phyloP scores from a whole-genome alignment of 2,329 filamentous ascomycete genomes.

The Diaporthe citrichinensis region DNA sequence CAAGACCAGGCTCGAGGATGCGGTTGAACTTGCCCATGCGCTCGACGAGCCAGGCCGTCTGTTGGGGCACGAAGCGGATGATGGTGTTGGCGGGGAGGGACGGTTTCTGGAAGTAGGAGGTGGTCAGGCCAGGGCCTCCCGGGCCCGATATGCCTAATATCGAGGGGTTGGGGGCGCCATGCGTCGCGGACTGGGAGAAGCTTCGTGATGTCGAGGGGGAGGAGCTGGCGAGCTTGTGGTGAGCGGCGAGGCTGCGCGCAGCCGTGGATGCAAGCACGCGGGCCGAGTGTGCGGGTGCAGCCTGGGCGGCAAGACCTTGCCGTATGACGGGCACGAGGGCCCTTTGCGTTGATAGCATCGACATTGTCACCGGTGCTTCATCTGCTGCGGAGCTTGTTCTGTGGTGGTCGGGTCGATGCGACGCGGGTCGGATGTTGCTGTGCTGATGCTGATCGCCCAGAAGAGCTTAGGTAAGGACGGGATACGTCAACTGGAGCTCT shows the following conservation, averaged over 20 bases:
- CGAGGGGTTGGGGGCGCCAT: conserved; percentile 44
- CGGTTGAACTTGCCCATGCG: conserved; percentile 98
- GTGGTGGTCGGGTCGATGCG: conserved; percentile 19
- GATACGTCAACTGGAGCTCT: conserved; percentile 28
- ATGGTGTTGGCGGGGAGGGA: conserved; percentile 92
- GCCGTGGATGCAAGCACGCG: conserved; percentile 33
- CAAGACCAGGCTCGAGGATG: conserved; percentile 92
- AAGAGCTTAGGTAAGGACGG: no score
- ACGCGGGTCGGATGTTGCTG: conserved; percentile 30
- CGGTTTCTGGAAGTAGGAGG: conserved; percentile 84
- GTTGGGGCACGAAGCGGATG: conserved; percentile 97
- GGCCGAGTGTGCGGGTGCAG: conserved; percentile 26
- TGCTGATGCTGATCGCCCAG: conserved; percentile 3
- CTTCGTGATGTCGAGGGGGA: conserved; percentile 29
- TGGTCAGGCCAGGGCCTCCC: conserved; percentile 61
- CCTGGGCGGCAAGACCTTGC: conserved; percentile 33
- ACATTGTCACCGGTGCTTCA: conserved; percentile 43
- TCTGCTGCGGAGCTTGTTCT: conserved; percentile 22
- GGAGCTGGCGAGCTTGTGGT: conserved; percentile 27
- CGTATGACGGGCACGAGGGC: conserved; percentile 39
- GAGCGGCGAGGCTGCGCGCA: conserved; percentile 25
- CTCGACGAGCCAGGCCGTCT: conserved; percentile 99
- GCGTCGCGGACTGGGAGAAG: conserved; percentile 39
- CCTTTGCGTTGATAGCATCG: conserved; percentile 40
- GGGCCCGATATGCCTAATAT: conserved; percentile 49